A percentile compares a stretch with the other conserved stretches of the same genome.
phyloP scores from a whole-genome alignment of 2,329 filamentous ascomycete species.

The Grosmannia clavigera region DNA sequence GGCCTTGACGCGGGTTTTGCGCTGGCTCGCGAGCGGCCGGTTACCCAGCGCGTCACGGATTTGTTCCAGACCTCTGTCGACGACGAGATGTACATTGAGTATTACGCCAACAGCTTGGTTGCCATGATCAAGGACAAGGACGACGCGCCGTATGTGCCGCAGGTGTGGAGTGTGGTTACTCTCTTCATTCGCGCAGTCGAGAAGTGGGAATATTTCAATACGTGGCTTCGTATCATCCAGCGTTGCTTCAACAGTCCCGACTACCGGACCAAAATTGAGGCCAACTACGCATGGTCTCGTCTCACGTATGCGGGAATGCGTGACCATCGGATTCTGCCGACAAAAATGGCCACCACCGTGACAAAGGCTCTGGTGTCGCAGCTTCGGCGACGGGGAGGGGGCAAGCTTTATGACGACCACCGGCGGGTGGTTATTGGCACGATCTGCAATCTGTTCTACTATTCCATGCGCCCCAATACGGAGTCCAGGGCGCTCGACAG shows the following conservation, averaged over 20 bases:
- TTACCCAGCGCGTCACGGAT: conserved; percentile 55
- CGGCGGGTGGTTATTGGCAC: conserved; percentile 49
- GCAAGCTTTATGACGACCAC: conserved; percentile 45
- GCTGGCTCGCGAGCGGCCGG: conserved; percentile 55
- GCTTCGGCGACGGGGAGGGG: conserved; percentile 47
- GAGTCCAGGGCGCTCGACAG: conserved; percentile 54
- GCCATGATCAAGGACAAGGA: conserved; percentile 55
- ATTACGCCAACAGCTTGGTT: conserved; percentile 54
- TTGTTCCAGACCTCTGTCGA: conserved; percentile 47
- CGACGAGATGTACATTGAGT: conserved; percentile 53
- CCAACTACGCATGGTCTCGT: conserved; percentile 76
- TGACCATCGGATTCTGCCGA: conserved; percentile 45
- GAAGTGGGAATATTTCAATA: conserved; percentile 60
- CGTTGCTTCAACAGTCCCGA: conserved; percentile 75
- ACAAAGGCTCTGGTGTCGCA: conserved; percentile 57
- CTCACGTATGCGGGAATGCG: conserved; percentile 64
- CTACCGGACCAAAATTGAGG: conserved; percentile 55
- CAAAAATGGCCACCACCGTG: conserved; percentile 37
- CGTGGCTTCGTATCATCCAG: conserved; percentile 71
- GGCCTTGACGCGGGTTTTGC: conserved; percentile 58
- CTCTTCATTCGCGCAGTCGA: conserved; percentile 60
- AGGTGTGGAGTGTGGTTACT: conserved; percentile 78
- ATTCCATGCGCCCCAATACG: conserved; percentile 61
- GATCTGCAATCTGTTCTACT: conserved; percentile 73
- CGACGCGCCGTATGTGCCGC: conserved; percentile 57